Conservation (phyloP, 306 rosid genomes). For the Dalbergia cochinchinensis region DNA sequence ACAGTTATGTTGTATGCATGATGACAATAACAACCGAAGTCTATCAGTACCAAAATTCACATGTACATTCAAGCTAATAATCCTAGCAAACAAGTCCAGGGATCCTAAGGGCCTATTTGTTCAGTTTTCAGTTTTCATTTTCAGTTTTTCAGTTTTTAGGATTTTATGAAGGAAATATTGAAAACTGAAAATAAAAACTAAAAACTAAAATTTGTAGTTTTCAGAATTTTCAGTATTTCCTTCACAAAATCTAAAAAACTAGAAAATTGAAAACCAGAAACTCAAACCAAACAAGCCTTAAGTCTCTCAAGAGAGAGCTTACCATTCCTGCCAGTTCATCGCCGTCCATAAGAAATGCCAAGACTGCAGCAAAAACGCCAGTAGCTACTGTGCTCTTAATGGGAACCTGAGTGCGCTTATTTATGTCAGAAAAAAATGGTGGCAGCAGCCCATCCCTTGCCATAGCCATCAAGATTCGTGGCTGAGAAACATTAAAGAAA, state of each 20-base stretch:
- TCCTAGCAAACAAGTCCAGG: neutral
- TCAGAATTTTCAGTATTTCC: too few species aligned
- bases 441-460: constrained; percentile 66
- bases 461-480: constrained; percentile 61
- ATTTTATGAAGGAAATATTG: too few species aligned
- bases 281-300: too few species aligned
- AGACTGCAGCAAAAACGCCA: constrained; percentile 71
- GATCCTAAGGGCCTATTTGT: too few species aligned
- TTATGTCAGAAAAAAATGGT: constrained; percentile 53
- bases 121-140: too few species aligned
- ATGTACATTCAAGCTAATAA: constrained; percentile 6
- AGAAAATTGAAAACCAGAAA: too few species aligned
- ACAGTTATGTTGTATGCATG: neutral
- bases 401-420: constrained; percentile 50
- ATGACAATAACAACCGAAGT: neutral
- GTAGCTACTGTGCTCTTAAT: constrained; percentile 67
- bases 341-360: constrained; percentile 91
- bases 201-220: too few species aligned
- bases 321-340: constrained; percentile 91
- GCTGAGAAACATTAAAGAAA: constrained; percentile 51
- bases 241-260: too few species aligned
- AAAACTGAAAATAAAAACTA: too few species aligned
- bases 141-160: too few species aligned
- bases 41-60: neutral
- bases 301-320: constrained; percentile 44